These are phyloP conservation scores for Microthyrium microscopicum DNA, from an alignment of 2,329 filamentous ascomycete species.

Conservation along the genomic window DNA sequence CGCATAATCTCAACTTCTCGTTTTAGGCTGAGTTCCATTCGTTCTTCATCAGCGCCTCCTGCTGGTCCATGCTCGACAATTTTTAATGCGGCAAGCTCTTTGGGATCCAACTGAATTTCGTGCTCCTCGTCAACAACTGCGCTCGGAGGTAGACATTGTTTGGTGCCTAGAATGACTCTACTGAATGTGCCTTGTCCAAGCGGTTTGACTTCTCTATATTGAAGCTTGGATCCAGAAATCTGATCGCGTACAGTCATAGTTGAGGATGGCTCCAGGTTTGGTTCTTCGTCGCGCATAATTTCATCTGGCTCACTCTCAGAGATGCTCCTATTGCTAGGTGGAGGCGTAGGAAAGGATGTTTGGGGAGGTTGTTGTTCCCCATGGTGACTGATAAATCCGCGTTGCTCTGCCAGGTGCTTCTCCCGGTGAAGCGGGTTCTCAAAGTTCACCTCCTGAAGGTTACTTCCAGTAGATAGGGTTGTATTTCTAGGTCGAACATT, in stretches of 20 bases:
- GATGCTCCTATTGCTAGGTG: constrained; percentile 50
- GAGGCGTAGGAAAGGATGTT: constrained; percentile 50
- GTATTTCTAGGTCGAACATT: constrained; percentile 53
- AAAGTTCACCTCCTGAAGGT: not conserved
- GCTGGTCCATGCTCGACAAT: constrained; percentile 89
- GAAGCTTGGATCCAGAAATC: constrained; percentile 51
- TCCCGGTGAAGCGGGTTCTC: constrained; percentile 53
- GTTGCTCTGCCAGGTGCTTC: constrained; percentile 59
- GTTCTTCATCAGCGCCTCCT: constrained; percentile 81
- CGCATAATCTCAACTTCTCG: constrained; percentile 91
- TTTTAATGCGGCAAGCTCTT: constrained; percentile 82
- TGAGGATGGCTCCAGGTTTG: constrained; percentile 15
- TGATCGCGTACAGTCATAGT: constrained; percentile 38
- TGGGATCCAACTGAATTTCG: constrained; percentile 38
- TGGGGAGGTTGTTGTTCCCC: not conserved
- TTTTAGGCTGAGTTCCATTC: constrained; percentile 84
- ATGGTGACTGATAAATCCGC: constrained; percentile 44
- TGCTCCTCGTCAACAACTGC: constrained; percentile 28
- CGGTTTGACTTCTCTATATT: constrained; percentile 63
- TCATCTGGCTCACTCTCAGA: constrained; percentile 38
- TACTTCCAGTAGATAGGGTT: constrained; percentile 37
- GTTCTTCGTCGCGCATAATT: constrained; percentile 24
- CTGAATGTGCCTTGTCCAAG: constrained; percentile 93
- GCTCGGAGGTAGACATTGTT: constrained; percentile 38
- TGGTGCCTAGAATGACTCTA: constrained; percentile 79